Base-by-base conservation (phyloP, 768 basidiomycete species). In the Austroboletus eburneus region DNA sequence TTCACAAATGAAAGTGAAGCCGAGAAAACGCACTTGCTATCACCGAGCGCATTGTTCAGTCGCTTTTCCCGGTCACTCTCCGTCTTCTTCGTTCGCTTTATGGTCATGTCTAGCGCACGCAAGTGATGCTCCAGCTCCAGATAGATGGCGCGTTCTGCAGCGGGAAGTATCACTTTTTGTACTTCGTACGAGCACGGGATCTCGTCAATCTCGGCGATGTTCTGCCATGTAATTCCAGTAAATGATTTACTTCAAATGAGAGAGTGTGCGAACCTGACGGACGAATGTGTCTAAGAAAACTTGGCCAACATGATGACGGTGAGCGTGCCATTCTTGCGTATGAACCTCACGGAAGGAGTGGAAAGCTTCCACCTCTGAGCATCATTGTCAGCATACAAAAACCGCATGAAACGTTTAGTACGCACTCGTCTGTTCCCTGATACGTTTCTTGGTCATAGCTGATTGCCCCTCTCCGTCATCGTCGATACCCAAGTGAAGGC, bases 311-410 rank as follows among this genome's bases (percentile, higher is more conserved):
- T 78, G 69, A 61, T 92, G 83, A 16, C 94, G 85, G 57, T 91
- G 86, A 1, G 83, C 82, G 59, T 96, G 93, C 94, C 94, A 97
- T 56, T 92, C 87, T 32, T 86, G 65, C 34, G 85, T 92, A 58
- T 90, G 91, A 10, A 92, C 87, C 59, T 97, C 94, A 21, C 93
- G 85, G 83, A 92, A 97, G 2, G 93, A 93, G 63, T 96, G 92
- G 76, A 97, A 97, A 53, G 82, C 80, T 66, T 97, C 94, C 42
- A 87, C 91, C 49, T 80, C 88, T 91, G 55, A 20, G 54, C 27
- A 46, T 16, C 27, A 34, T 5, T 32, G 43, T 71, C n/a, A 69
- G 51, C 42, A 32, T 36, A 17, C 30, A 9, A 0, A 16, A 52
- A 22, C 29, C n/a, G 40, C 30, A 20, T 55, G 45, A 18, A 21